phyloP scores from a whole-genome alignment of 352 stramenopile genomes.

The Blastocystis sp. region DNA sequence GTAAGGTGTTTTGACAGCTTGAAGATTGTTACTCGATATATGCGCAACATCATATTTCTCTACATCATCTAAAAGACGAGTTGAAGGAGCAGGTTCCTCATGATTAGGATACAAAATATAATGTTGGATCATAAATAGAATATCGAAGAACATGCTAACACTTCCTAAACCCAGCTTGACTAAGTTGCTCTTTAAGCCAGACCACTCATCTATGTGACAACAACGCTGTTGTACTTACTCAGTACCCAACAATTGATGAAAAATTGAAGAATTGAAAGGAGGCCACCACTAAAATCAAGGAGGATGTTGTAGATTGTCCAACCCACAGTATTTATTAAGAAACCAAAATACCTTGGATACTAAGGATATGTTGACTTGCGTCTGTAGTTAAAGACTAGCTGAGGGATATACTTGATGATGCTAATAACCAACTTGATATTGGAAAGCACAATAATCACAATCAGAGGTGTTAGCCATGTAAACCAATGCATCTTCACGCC shows the following conservation, averaged over 20 bases:
- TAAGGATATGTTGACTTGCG: constrained; percentile 61
- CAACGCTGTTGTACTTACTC: not conserved
- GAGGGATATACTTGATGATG: constrained; percentile 64
- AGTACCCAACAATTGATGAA: constrained; percentile 31
- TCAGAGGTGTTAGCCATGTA: constrained; percentile 24
- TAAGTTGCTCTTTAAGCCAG: constrained; percentile 53
- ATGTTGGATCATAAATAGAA: constrained; percentile 64
- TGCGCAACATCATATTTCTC: not conserved
- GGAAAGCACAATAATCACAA: constrained; percentile 28
- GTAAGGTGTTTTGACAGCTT: not conserved
- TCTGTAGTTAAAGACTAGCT: constrained; percentile 55
- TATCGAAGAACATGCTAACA: constrained; percentile 63
- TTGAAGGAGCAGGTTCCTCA: not conserved
- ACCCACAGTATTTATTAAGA: constrained; percentile 17
- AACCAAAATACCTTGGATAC: not conserved
- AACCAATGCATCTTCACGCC: constrained; percentile 10
- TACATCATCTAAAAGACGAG: not conserved
- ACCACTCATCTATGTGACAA: constrained; percentile 35
- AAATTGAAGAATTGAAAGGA: constrained; percentile 54
- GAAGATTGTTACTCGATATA: not conserved
- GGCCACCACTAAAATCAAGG: constrained; percentile 62
- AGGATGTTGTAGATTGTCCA: constrained; percentile 63
- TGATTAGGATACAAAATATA: constrained; percentile 57
- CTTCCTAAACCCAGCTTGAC: constrained; percentile 60
- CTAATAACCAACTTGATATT: constrained; percentile 63